These are phyloP conservation scores for Rosa rugosa DNA, from an alignment of 306 rosid species.

Conservation along the genomic window DNA sequence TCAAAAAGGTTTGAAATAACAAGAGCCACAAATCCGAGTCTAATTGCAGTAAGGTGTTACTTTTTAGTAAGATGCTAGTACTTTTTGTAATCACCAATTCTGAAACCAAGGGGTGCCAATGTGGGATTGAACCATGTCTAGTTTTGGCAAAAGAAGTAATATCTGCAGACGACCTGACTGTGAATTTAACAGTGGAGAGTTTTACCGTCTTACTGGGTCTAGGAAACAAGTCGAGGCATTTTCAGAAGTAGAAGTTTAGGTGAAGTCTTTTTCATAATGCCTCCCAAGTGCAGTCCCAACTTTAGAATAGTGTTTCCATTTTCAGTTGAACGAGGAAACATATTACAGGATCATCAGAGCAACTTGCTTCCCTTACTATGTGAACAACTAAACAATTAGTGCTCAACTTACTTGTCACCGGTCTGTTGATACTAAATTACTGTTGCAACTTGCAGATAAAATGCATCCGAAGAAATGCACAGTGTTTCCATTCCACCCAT, in stretches of 20 bases:
- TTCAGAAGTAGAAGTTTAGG: not conserved
- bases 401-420: not conserved
- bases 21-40: not conserved
- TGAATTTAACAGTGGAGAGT: not conserved
- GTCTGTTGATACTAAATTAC: conserved; percentile 4
- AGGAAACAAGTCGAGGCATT: not conserved
- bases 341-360: no score
- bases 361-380: not conserved
- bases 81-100: not conserved
- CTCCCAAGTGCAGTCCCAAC: not conserved
- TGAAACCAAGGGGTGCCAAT: not conserved
- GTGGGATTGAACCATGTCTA: not conserved
- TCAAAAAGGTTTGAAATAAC: not conserved
- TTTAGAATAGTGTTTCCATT: not conserved
- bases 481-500: conserved; percentile 80
- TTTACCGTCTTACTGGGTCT: not conserved
- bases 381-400: not conserved
- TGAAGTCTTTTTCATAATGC: not conserved
- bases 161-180: not conserved
- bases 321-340: not conserved
- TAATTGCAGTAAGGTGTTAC: not conserved
- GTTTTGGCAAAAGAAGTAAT: not conserved
- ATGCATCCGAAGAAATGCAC: conserved; percentile 72
- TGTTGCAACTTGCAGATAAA: conserved; percentile 49
- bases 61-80: not conserved